Conservation (phyloP, 345 rosid species). For the Boechera stricta region DNA sequence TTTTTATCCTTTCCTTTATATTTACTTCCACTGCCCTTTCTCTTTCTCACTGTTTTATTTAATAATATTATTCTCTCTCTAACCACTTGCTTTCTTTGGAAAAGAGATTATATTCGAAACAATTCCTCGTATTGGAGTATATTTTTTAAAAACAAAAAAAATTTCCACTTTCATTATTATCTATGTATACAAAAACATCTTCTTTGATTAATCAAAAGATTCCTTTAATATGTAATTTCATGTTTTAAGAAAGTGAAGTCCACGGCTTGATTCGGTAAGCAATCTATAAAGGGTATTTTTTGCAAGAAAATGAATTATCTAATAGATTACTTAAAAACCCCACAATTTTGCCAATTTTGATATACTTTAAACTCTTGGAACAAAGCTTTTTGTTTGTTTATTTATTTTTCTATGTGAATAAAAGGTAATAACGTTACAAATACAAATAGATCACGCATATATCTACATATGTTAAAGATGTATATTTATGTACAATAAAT, state of each 20-base stretch:
- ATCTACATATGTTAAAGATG: constrained; percentile 30
- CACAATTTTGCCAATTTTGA: constrained; percentile 33
- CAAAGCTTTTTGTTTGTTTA: constrained; percentile 37
- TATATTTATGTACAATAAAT: constrained; percentile 40
- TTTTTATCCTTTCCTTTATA: constrained; percentile 45
- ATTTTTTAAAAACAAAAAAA: not conserved
- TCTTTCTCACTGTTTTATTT: constrained; percentile 26
- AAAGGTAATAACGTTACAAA: constrained; percentile 28
- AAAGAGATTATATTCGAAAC: constrained; percentile 46
- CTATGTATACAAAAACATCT: constrained; percentile 32
- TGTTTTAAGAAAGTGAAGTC: constrained; percentile 47
- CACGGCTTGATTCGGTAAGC: constrained; percentile 43
- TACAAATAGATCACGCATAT: constrained; percentile 42
- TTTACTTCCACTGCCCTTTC: constrained; percentile 36
- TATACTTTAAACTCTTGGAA: constrained; percentile 26
- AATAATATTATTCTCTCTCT: constrained; percentile 47
- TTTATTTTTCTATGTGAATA: constrained; percentile 23
- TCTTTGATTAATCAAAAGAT: constrained; percentile 39
- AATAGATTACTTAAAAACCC: constrained; percentile 18
- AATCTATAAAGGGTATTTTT: constrained; percentile 37
- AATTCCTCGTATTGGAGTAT: constrained; percentile 38
- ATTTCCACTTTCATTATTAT: constrained; percentile 40
- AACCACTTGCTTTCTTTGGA: constrained; percentile 55
- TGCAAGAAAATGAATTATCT: constrained; percentile 30
- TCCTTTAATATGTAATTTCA: constrained; percentile 44